phyloP scores from a whole-genome alignment of 129 eudicot genomes.

The Flaveria robusta region DNA sequence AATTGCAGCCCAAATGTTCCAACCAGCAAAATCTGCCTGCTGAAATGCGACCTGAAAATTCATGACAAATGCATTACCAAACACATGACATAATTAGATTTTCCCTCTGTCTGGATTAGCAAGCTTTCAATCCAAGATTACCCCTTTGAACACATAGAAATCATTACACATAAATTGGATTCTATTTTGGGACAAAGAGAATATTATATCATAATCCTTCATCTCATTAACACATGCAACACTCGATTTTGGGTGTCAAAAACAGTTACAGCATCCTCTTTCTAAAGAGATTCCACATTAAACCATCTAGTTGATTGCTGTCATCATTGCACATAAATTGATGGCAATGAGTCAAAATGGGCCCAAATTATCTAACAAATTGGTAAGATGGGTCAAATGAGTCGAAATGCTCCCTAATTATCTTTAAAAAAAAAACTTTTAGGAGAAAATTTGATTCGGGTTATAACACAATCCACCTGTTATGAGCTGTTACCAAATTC shows the following conservation, averaged over 20 bases:
- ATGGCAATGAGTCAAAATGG: background rate
- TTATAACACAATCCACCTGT: background rate
- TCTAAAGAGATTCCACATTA: background rate
- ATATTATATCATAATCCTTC: background rate
- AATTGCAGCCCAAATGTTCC: conserved; percentile 99
- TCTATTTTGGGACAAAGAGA: background rate
- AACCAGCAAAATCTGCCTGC: conserved; percentile 97
- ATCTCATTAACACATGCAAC: background rate
- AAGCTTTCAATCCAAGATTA: conserved; percentile 4
- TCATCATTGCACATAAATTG: background rate
- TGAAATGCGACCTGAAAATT: conserved; percentile 87
- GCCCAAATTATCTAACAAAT: background rate
- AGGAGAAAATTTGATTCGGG: background rate
- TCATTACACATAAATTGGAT: background rate
- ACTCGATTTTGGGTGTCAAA: background rate
- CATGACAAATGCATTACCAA: background rate
- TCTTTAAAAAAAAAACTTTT: background rate
- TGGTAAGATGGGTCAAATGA: background rate
- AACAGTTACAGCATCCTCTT: background rate
- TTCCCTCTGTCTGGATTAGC: background rate
- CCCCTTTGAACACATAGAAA: background rate
- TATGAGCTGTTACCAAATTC: background rate
- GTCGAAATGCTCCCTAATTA: background rate
- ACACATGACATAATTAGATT: background rate
- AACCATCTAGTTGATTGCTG: background rate